Percentiles rank a stretch among this genome's conserved stretches.
Conservation (phyloP, 768 basidiomycete species). For the Xerocomellus intermedius region DNA sequence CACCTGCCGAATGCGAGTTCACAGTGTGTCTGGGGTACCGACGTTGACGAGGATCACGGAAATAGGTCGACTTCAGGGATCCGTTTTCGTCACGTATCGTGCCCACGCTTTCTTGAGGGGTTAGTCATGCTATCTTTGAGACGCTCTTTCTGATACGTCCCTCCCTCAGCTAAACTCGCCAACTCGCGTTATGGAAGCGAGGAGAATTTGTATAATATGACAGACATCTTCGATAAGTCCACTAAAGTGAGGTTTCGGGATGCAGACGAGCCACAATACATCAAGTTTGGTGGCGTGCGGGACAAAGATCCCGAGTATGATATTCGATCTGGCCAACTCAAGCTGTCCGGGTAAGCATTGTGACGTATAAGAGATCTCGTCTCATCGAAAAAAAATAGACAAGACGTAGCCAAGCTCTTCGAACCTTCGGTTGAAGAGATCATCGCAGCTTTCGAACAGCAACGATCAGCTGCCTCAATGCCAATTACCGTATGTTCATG, state of each 20-base stretch:
- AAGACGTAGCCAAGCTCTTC: slow-evolving; percentile 12
- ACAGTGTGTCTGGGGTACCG: not conserved
- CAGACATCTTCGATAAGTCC: slow-evolving; percentile 34
- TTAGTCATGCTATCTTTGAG: slow-evolving; percentile 8
- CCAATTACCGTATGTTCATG: slow-evolving; percentile 5
- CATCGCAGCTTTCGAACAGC: slow-evolving; percentile 13
- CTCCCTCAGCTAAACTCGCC: slow-evolving; percentile 25
- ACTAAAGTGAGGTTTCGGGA: slow-evolving; percentile 41
- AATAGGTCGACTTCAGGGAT: slow-evolving; percentile 40
- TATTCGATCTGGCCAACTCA: slow-evolving; percentile 38
- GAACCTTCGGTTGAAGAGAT: slow-evolving; percentile 15
- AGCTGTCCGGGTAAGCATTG: slow-evolving; percentile 32
- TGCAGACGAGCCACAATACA: slow-evolving; percentile 35
- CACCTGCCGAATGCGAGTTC: slow-evolving; percentile 32
- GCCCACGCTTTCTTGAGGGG: slow-evolving; percentile 34
- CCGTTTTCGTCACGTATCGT: slow-evolving; percentile 35
- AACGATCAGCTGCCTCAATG: slow-evolving; percentile 5
- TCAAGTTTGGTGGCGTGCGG: slow-evolving; percentile 36
- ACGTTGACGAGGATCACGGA: not conserved
- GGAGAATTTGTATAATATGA: slow-evolving; percentile 31
- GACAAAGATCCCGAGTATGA: slow-evolving; percentile 36
- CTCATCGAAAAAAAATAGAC: slow-evolving; percentile 18
- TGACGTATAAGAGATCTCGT: slow-evolving; percentile 35
- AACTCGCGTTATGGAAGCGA: slow-evolving; percentile 28
- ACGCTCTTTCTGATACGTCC: not conserved